Conservation (phyloP, 305 asterid genomes). For the Petunia hybrid region DNA sequence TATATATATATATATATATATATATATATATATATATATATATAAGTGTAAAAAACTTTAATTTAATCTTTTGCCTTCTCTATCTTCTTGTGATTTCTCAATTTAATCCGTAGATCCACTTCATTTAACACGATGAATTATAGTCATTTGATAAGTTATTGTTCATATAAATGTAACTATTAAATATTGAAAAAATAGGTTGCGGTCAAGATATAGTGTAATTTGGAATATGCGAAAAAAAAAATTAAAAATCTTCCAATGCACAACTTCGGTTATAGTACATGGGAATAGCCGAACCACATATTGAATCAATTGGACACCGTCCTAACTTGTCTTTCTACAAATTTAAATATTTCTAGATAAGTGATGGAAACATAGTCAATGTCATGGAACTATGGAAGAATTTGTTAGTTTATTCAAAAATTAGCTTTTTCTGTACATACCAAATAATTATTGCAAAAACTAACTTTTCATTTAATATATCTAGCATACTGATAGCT, state of each 20-base stretch:
- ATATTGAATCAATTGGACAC: too few relatives aligned
- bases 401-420: neutral
- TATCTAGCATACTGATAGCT: neutral
- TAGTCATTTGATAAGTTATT: too few relatives aligned
- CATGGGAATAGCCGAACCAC: too few relatives aligned
- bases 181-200: too few relatives aligned
- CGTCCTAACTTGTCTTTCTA: neutral
- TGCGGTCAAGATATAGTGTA: too few relatives aligned
- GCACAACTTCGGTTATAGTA: too few relatives aligned
- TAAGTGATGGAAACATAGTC: neutral
- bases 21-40: too few relatives aligned
- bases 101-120: neutral
- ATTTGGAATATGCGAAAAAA: too few relatives aligned
- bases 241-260: too few relatives aligned
- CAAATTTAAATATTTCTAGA: neutral
- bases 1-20: too few relatives aligned
- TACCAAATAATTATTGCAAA: neutral
- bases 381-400: neutral
- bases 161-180: too few relatives aligned
- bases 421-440: neutral
- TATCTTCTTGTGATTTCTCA: neutral
- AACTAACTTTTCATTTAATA: neutral
- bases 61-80: neutral
- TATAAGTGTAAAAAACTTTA: neutral
- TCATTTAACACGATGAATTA: too few relatives aligned